Evolutionary conservation across 192 early-diverging fungal species (phyloP).

Genomic region (Coemansia sp.): DNA sequence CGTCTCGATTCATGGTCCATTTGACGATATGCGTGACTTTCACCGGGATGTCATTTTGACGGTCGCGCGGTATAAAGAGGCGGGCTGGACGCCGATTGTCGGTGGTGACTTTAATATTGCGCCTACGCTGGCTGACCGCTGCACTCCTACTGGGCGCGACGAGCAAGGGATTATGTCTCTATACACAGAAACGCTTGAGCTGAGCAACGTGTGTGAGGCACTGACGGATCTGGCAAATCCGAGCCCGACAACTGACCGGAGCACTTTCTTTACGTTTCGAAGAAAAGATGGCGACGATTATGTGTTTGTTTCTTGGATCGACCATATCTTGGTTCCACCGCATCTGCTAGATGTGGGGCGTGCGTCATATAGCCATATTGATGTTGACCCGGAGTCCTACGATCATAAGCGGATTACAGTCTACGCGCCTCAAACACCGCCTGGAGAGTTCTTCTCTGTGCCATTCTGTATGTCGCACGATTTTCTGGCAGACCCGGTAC

Average conservation of each 20-base stretch:
- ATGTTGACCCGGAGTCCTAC: not conserved
- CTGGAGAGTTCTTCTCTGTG: constrained; percentile 43
- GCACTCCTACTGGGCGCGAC: too few species aligned
- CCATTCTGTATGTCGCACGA: not conserved
- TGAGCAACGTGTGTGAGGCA: too few species aligned
- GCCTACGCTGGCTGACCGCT: not conserved
- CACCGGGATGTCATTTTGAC: not conserved
- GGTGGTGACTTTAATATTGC: not conserved
- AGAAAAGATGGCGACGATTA: not conserved
- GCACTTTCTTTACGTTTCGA: not conserved
- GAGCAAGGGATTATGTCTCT: too few species aligned
- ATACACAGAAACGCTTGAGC: too few species aligned
- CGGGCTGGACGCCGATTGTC: constrained; percentile 52
- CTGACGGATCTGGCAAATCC: constrained; percentile 46
- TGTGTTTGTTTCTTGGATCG: not conserved
- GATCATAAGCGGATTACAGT: not conserved
- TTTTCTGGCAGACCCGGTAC: not conserved
- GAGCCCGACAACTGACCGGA: not conserved
- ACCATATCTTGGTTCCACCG: not conserved
- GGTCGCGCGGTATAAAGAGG: constrained; percentile 1
- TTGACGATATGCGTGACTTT: not conserved
- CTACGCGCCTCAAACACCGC: not conserved
- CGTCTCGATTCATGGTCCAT: not conserved
- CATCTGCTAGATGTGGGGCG: not conserved
- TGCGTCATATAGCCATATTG: not conserved